Percentiles rank a stretch among this genome's conserved stretches.
Conservation (phyloP, 2,329 filamentous ascomycete genomes). For the Huntiella bhutanensis region DNA sequence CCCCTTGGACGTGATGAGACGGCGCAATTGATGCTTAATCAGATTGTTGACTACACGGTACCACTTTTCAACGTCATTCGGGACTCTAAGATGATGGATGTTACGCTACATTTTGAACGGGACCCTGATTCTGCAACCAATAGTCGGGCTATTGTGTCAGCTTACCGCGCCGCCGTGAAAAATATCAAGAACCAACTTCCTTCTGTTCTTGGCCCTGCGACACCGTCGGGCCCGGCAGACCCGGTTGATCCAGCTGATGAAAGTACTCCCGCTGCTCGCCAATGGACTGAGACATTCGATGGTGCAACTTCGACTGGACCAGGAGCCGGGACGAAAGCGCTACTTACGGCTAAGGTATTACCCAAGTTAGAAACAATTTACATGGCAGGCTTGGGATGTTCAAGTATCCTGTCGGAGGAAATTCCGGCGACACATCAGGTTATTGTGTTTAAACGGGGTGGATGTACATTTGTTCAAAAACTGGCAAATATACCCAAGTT, state of each 20-base stretch:
- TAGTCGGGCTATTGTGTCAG: slow-evolving; percentile 10
- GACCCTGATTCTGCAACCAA: slow-evolving; percentile 7
- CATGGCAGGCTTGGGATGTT: slow-evolving; percentile 51
- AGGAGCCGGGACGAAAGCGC: slow-evolving; percentile 50
- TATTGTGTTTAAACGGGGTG: slow-evolving; percentile 64
- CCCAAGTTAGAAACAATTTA: slow-evolving; percentile 32
- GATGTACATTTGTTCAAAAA: slow-evolving; percentile 71
- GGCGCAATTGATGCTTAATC: slow-evolving; percentile 58
- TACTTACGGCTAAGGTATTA: slow-evolving; percentile 26
- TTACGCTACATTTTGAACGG: slow-evolving; percentile 36
- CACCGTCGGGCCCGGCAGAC: slow-evolving; percentile 5
- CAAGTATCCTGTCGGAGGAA: slow-evolving; percentile 31
- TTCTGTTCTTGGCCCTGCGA: slow-evolving; percentile 11
- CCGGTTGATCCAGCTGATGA: neutral
- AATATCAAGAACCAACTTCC: slow-evolving; percentile 12
- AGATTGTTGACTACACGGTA: slow-evolving; percentile 59
- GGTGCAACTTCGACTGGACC: slow-evolving; percentile 11
- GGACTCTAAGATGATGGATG: slow-evolving; percentile 52
- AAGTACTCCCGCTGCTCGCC: neutral
- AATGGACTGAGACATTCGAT: slow-evolving; percentile 6
- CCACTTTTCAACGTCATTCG: slow-evolving; percentile 67
- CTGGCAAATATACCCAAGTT: slow-evolving; percentile 68
- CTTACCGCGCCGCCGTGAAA: slow-evolving; percentile 12
- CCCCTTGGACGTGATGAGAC: slow-evolving; percentile 75
- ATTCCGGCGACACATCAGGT: slow-evolving; percentile 46